These are phyloP conservation scores for Lactarius tabidus DNA, from an alignment of 768 basidiomycete genomes.

Conservation along the genomic window DNA sequence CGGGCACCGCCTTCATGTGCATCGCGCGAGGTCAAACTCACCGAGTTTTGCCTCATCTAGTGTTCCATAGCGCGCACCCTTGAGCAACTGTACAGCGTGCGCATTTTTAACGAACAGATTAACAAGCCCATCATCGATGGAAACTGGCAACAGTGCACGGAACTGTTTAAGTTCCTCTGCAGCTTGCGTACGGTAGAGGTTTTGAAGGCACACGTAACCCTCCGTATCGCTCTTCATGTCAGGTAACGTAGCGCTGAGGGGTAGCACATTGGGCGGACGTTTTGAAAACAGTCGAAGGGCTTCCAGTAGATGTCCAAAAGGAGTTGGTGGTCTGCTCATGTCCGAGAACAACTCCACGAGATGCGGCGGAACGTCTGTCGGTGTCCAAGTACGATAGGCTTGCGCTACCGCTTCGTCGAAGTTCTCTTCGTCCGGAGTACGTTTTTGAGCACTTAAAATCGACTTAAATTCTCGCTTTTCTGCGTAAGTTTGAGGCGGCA, in stretches of 20 bases:
- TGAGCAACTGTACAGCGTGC: slow-evolving; percentile 63
- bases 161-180: slow-evolving; percentile 58
- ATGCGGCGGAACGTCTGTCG: slow-evolving; percentile 38
- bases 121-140: slow-evolving; percentile 49
- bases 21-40: slow-evolving; percentile 30
- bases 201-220: slow-evolving; percentile 81
- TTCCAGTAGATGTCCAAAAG: slow-evolving; percentile 43
- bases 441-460: slow-evolving; percentile 53
- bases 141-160: slow-evolving; percentile 41
- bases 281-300: slow-evolving; percentile 65
- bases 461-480: slow-evolving; percentile 82
- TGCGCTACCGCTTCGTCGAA: slow-evolving; percentile 92
- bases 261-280: slow-evolving; percentile 58
- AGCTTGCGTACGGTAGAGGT: slow-evolving; percentile 75
- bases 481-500: slow-evolving; percentile 46
- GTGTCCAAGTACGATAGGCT: slow-evolving; percentile 76
- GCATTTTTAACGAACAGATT: slow-evolving; percentile 79
- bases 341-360: slow-evolving; percentile 22
- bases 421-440: slow-evolving; percentile 90
- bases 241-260: slow-evolving; percentile 81
- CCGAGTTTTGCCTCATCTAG: slow-evolving; percentile 54
- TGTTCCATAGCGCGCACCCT: slow-evolving; percentile 58
- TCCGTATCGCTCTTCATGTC: slow-evolving; percentile 94
- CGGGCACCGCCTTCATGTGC: slow-evolving; percentile 7
- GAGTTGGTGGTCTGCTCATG: not conserved